phyloP scores from a whole-genome alignment of 306 rosid genomes.

The Purshia tridentata region DNA sequence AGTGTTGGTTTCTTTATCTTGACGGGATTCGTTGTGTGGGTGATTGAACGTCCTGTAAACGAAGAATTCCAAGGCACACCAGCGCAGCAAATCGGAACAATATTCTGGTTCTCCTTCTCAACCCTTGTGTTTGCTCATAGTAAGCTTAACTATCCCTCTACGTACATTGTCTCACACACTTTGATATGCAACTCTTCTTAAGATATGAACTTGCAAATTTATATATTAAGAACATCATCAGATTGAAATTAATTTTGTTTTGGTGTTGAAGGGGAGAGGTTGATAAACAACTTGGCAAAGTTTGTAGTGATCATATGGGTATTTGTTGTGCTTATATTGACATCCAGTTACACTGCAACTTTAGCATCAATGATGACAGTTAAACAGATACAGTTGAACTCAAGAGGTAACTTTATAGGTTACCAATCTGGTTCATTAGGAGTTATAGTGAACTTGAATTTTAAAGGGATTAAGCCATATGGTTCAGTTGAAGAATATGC shows the following conservation, averaged over 20 bases:
- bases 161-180: no score
- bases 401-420: not conserved
- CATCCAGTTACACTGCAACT: slow-evolving; percentile 28
- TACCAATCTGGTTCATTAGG: not conserved
- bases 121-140: slow-evolving; percentile 22
- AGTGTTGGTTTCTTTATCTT: slow-evolving; percentile 16
- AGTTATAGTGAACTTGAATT: not conserved
- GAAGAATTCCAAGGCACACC: slow-evolving; percentile 13
- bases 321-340: slow-evolving; percentile 23
- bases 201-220: no score
- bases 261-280: slow-evolving; percentile 14
- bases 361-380: slow-evolving; percentile 26
- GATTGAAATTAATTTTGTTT: not conserved
- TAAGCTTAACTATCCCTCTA: not conserved
- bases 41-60: slow-evolving; percentile 18
- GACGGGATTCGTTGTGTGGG: slow-evolving; percentile 18
- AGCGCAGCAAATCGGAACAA: slow-evolving; percentile 4
- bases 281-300: slow-evolving; percentile 10
- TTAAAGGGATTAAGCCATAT: not conserved
- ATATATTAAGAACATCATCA: not conserved
- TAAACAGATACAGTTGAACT: slow-evolving; percentile 14
- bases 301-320: slow-evolving; percentile 28
- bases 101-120: slow-evolving; percentile 22
- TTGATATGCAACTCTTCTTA: no score
- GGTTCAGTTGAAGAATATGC: slow-evolving; percentile 7